Evolutionary conservation across 2,329 filamentous ascomycete species (phyloP).

Genomic region (Septoria petroselini): DNA sequence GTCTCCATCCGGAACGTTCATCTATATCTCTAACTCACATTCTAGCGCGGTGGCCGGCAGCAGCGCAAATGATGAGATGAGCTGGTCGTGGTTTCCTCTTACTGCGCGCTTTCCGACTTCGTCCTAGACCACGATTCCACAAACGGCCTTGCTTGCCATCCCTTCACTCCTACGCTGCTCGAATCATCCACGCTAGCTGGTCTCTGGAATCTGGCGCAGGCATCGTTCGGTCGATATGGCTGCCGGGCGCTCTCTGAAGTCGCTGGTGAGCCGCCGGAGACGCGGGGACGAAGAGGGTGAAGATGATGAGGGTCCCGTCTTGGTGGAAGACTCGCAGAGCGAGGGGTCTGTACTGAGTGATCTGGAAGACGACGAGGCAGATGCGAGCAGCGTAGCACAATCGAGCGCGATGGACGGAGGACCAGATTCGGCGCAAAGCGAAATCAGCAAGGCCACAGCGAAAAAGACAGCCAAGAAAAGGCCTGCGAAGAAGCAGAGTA

Average conservation of each 20-base stretch:
- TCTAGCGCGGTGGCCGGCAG: constrained; percentile 5
- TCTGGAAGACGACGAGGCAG: constrained; percentile 49
- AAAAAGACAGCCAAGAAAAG: constrained; percentile 37
- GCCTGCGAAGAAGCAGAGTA: constrained; percentile 29
- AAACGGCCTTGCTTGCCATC: neutral
- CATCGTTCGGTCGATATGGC: constrained; percentile 49
- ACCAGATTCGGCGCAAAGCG: constrained; percentile 12
- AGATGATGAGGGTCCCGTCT: constrained; percentile 56
- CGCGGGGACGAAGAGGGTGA: constrained; percentile 69
- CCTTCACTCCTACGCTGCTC: no score
- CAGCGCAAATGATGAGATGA: constrained; percentile 12
- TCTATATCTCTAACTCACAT: constrained; percentile 8
- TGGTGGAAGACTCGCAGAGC: constrained; percentile 62
- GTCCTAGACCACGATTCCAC: neutral
- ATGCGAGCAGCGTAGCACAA: constrained; percentile 29
- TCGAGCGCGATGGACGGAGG: constrained; percentile 26
- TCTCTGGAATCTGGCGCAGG: neutral
- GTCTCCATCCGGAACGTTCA: constrained; percentile 11
- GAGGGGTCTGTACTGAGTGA: constrained; percentile 59
- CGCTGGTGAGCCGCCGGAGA: constrained; percentile 64
- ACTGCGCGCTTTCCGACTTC: constrained; percentile 10
- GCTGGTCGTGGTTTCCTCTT: constrained; percentile 5
- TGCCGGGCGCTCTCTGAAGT: constrained; percentile 57
- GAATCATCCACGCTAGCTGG: no score
- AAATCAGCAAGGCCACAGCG: constrained; percentile 29